phyloP scores from a whole-genome alignment of 345 rosid genomes.

The Lepidium africanum region DNA sequence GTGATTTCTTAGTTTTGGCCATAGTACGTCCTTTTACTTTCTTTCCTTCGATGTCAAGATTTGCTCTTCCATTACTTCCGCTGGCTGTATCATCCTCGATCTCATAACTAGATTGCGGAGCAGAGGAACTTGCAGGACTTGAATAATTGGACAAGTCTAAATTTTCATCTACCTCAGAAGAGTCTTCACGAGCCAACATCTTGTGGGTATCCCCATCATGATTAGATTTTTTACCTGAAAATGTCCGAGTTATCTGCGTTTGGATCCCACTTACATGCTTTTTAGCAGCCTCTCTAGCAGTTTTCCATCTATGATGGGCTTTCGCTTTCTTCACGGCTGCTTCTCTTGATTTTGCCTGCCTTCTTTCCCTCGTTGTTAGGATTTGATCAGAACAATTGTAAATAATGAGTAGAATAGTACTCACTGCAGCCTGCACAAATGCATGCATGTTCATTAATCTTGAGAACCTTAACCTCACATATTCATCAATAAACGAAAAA shows the following conservation, averaged over 20 bases:
- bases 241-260: constrained; percentile 49
- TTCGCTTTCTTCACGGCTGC: constrained; percentile 76
- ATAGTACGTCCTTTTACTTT: constrained; percentile 28
- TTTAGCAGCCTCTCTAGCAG: constrained; percentile 60
- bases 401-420: constrained; percentile 65
- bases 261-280: constrained; percentile 65
- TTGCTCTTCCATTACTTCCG: constrained; percentile 25
- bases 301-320: constrained; percentile 75
- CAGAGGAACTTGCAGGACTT: constrained; percentile 28
- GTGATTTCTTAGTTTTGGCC: constrained; percentile 41
- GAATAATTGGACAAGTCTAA: constrained; percentile 20
- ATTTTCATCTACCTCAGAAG: constrained; percentile 34
- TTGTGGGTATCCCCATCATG: constrained; percentile 28
- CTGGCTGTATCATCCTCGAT: constrained; percentile 36
- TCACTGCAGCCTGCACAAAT: constrained; percentile 60
- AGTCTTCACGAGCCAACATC: constrained; percentile 39
- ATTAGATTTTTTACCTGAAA: constrained; percentile 42
- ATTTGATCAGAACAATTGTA: constrained; percentile 93
- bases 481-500: not conserved
- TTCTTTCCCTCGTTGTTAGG: constrained; percentile 60
- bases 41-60: constrained; percentile 21
- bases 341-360: constrained; percentile 76
- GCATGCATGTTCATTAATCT: not conserved
- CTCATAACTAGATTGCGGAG: constrained; percentile 35
- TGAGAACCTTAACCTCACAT: not conserved